phyloP scores from a whole-genome alignment of 257 asterid genomes.

The Solanum gandarillasii region DNA sequence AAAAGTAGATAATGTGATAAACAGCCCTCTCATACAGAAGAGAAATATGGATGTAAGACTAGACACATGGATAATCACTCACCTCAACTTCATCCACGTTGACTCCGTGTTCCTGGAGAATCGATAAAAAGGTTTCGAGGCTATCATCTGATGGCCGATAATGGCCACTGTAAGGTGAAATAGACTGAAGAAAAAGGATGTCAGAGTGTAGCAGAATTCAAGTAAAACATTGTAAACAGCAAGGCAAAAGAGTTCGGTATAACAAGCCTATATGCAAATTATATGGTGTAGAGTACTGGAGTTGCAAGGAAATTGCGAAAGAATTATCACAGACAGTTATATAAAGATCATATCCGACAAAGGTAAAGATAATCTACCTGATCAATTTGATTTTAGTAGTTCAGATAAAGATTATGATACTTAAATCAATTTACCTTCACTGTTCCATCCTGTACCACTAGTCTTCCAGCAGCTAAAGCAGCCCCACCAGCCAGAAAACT shows the following conservation, averaged over 20 bases:
- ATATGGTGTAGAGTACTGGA: background rate
- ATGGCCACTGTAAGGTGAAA: slow-evolving; percentile 97
- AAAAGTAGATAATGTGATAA: background rate
- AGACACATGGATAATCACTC: slow-evolving; percentile 4
- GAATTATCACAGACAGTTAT: background rate
- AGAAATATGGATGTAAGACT: background rate
- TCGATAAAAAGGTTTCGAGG: slow-evolving; percentile 49
- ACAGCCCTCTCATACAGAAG: background rate
- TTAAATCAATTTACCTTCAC: slow-evolving; percentile 42
- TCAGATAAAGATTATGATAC: background rate
- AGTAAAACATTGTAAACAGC: background rate
- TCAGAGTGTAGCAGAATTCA: background rate
- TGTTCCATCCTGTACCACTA: slow-evolving; percentile 51
- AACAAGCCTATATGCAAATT: background rate
- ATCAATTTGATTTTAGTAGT: background rate
- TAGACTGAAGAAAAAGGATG: slow-evolving; percentile 29
- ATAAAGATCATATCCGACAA: background rate
- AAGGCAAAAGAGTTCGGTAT: background rate
- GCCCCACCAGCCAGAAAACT: slow-evolving; percentile 98
- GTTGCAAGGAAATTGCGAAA: background rate
- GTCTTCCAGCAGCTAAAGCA: slow-evolving; percentile 93
- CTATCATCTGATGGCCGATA: slow-evolving; percentile 85
- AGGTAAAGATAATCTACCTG: background rate
- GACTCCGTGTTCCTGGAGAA: slow-evolving; percentile 69
- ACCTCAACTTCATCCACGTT: slow-evolving; percentile 63